These are phyloP conservation scores for Phialocephala sp. DNA, from an alignment of 2,329 filamentous ascomycete species.

Conservation along the genomic window DNA sequence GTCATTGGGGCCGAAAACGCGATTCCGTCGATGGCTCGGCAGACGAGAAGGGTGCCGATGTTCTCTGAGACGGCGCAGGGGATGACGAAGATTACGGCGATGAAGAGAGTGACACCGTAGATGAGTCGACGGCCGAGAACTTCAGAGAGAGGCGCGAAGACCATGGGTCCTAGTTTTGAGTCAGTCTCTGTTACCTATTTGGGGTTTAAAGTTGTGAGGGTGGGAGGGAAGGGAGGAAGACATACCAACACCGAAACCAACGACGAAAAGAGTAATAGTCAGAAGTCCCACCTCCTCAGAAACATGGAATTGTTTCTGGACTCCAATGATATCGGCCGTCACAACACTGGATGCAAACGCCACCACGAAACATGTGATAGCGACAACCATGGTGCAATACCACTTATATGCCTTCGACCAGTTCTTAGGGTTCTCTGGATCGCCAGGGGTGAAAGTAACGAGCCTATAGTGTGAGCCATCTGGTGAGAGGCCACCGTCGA, in stretches of 20 bases:
- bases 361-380: slow-evolving; percentile 73
- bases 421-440: slow-evolving; percentile 84
- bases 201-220: neutral
- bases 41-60: slow-evolving; percentile 76
- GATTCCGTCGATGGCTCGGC: slow-evolving; percentile 79
- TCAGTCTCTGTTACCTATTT: slow-evolving; percentile 17
- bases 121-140: slow-evolving; percentile 74
- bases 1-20: slow-evolving; percentile 89
- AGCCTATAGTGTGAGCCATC: slow-evolving; percentile 56
- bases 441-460: slow-evolving; percentile 73
- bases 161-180: slow-evolving; percentile 67
- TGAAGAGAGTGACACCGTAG: slow-evolving; percentile 52
- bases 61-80: slow-evolving; percentile 80
- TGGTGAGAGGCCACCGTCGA: slow-evolving; percentile 44
- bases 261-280: slow-evolving; percentile 76
- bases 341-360: slow-evolving; percentile 73
- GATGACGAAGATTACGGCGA: slow-evolving; percentile 81
- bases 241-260: slow-evolving; percentile 79
- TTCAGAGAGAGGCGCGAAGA: slow-evolving; percentile 79
- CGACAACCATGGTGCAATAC: slow-evolving; percentile 86
- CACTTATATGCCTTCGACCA: slow-evolving; percentile 81
- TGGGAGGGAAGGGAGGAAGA: slow-evolving; percentile 18
- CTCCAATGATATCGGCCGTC: slow-evolving; percentile 74
- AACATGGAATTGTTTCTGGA: slow-evolving; percentile 67
- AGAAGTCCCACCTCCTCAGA: slow-evolving; percentile 76